Evolutionary conservation across 345 rosid species (phyloP), one percentile per base, ranked within the genome.

Genomic region (Erysimum cheiranthoides): DNA sequence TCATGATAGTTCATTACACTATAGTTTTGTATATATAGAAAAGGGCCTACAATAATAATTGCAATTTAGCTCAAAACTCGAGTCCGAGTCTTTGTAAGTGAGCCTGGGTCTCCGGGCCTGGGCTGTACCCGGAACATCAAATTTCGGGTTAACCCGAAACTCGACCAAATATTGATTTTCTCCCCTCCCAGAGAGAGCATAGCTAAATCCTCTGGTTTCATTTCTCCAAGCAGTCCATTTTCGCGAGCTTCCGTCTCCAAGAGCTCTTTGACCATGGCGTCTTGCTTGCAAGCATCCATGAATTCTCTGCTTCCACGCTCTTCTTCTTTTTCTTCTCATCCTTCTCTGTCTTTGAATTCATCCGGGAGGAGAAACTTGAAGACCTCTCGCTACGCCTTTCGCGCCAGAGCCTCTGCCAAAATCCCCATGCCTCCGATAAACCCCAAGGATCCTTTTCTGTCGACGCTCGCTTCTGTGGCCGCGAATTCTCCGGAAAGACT

Each of bases 391-490:
- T 38, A 73, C 32, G 82, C 84, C 39, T 62, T 82, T 66, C 69
- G 76, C 57, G 80, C 82, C 49, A 78, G 59, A 81, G 65, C 66
- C 60, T 67, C 94, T 3, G 84, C 91, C 16, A 84, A 82, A 73
- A 84, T 89, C 71, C 93, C 90, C 25, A 78, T 84, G 78, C 88
- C 96, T 35, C 93, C 94, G 1, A 2, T 86, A 3, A 86, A 93
- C 86, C 93, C 96, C 21, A 87, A 86, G 12, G 98, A 90, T 81
- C 89, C 92, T 3, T 92, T 92, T 60, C 85, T 91, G 5, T 73
- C 86, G 9, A 86, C 72, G 40, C 86, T 92, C 38, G 88, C 96
- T 42, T 78, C 89, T 7, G 82, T 79, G 12, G 92, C 96, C 8
- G 84, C 88, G 32, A 79, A 61, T 18, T 86, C 96, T 0, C 90